Base-by-base conservation (phyloP, 345 rosid species). In the Pistacia atlantica region DNA sequence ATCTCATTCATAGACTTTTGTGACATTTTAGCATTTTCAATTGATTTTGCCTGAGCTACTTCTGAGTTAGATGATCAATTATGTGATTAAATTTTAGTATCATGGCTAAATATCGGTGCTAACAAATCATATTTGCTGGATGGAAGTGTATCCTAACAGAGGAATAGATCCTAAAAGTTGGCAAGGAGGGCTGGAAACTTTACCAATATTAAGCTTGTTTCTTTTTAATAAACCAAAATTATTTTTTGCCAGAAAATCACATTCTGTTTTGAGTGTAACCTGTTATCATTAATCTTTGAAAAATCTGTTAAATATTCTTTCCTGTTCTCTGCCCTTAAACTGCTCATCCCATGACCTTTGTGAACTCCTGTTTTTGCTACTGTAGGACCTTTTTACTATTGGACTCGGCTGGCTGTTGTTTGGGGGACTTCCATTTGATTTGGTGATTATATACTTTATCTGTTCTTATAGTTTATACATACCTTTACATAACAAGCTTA, bases 361-460 rank as follows among this genome's bases (percentile, higher is more conserved):
- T 75, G 58, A 3, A 65, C 55, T n/a, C 20, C n/a, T 59, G 4
- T 72, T 28, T 68, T 35, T 82, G 46, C 28, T 63, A 22, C 76
- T 71, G 60, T 74, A 91, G 97, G 96, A 92, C 78, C 83, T 92
- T 69, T 86, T 91, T 65, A 92, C 97, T 8, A 86, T 92, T 66
- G 85, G 74, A 78, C 72, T 92, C 25, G 97, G 97, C 48, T 92
- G 97, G 97, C 18, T 81, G 61, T 70, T 92, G 65, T 92, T 92
- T 81, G 96, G 91, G 1, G 97, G 94, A 61, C 91, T 91, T 78
- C 90, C 92, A 45, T 88, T 84, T 83, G 92, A 91, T 81, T 62
- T 77, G 80, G 95, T 88, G 64, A 88, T 88, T 64, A 4, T 31
- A 65, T 16, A 5, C 28, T 54, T 69, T 38, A 72, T 52, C 35